Evolutionary conservation across 108 stramenopile genomes (phyloP).

Genomic region (Phaeodactylum tricornutum): DNA sequence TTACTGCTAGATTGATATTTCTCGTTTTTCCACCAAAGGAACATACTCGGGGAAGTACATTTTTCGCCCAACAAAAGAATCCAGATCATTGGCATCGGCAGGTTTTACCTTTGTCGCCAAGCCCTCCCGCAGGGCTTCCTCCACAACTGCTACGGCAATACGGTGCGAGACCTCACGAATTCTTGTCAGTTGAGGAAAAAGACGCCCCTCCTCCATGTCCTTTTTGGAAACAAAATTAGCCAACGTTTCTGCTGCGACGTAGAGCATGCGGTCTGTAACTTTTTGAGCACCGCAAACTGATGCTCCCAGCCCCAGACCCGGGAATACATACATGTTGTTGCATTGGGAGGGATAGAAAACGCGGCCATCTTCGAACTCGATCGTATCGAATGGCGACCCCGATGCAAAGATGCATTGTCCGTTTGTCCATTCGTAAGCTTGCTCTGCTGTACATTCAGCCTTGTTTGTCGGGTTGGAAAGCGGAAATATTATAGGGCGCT

Average conservation of each 20-base stretch:
- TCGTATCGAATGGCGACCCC: conserved; percentile 94
- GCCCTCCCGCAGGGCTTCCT: conserved; percentile 72
- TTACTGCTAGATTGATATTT: conserved; percentile 2
- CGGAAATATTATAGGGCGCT: conserved; percentile 91
- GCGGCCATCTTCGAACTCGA: conserved; percentile 57
- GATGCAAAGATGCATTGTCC: conserved; percentile 89
- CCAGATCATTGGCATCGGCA: conserved; percentile 48
- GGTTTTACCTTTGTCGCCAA: conserved; percentile 46
- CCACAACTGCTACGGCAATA: conserved; percentile 83
- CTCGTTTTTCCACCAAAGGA: conserved; percentile 67
- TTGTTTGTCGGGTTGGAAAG: conserved; percentile 94
- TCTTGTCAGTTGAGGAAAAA: conserved; percentile 74
- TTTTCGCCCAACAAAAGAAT: conserved; percentile 52
- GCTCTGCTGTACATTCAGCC: conserved; percentile 94
- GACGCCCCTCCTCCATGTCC: conserved; percentile 68
- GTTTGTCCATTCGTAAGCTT: conserved; percentile 95
- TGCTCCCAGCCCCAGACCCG: conserved; percentile 85
- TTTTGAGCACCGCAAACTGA: conserved; percentile 73
- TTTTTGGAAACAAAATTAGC: conserved; percentile 74
- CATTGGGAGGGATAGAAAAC: conserved; percentile 68
- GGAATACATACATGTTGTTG: conserved; percentile 43
- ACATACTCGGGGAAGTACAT: conserved; percentile 88
- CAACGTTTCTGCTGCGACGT: conserved; percentile 80
- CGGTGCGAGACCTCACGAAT: conserved; percentile 83
- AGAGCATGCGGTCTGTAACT: conserved; percentile 86